These are phyloP conservation scores for Colletotrichum spinosum DNA, from an alignment of 2,329 filamentous ascomycete species.

Conservation along the genomic window DNA sequence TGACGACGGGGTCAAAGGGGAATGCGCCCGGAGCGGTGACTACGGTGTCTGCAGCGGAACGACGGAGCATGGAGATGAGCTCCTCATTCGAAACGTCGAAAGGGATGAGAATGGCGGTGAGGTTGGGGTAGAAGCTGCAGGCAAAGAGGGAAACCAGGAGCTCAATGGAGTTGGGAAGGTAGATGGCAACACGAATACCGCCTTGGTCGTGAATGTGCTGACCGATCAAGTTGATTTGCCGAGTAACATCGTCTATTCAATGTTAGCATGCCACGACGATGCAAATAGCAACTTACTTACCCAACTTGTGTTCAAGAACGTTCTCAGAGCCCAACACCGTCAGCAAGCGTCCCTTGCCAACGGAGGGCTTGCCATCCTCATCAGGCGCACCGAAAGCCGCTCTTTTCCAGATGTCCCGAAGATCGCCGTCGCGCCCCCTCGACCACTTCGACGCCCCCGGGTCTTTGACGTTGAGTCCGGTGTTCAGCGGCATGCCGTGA, in stretches of 20 bases:
- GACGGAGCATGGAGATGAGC: slow-evolving; percentile 77
- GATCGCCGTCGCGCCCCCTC: slow-evolving; percentile 84
- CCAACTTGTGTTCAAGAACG: slow-evolving; percentile 77
- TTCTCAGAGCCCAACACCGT: slow-evolving; percentile 84
- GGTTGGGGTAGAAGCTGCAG: slow-evolving; percentile 84
- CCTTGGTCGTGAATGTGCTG: slow-evolving; percentile 78
- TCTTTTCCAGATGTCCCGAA: slow-evolving; percentile 90
- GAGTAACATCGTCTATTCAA: slow-evolving; percentile 74
- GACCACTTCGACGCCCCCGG: slow-evolving; percentile 85
- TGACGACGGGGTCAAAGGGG: slow-evolving; percentile 79
- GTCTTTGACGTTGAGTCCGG: slow-evolving; percentile 85
- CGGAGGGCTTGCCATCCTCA: slow-evolving; percentile 69
- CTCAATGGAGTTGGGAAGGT: slow-evolving; percentile 93
- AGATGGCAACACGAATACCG: slow-evolving; percentile 84
- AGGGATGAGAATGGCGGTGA: slow-evolving; percentile 86
- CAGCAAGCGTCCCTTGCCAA: slow-evolving; percentile 76
- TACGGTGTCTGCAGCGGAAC: slow-evolving; percentile 82
- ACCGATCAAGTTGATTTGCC: slow-evolving; percentile 90
- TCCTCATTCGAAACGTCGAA: slow-evolving; percentile 79
- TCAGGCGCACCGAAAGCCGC: slow-evolving; percentile 73
- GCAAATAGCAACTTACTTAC: slow-evolving; percentile 48
- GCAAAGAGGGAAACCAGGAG: slow-evolving; percentile 86
- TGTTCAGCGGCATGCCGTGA: slow-evolving; percentile 83
- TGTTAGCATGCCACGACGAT: slow-evolving; percentile 2
- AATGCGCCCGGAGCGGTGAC: slow-evolving; percentile 89